These are phyloP conservation scores for Cyclocybe aegerita DNA, from an alignment of 768 basidiomycete genomes.

Conservation along the genomic window DNA sequence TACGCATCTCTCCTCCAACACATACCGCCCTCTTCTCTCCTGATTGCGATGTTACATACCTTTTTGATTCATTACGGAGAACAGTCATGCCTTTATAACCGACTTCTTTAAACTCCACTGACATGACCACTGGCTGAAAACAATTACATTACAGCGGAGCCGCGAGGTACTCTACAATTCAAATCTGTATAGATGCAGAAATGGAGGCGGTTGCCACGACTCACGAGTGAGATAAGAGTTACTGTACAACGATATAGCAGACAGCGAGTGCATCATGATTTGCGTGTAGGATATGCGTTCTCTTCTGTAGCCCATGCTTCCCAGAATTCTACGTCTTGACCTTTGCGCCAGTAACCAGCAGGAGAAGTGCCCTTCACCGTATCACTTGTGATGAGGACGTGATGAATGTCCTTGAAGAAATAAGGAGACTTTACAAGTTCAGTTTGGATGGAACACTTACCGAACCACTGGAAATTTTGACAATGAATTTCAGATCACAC, in stretches of 20 bases:
- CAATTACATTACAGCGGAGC: conserved; percentile 11
- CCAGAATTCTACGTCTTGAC: conserved; percentile 69
- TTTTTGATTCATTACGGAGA: conserved; percentile 17
- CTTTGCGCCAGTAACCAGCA: conserved; percentile 75
- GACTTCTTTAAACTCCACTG: too few species aligned
- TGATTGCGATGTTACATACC: not conserved
- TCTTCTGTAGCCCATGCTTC: conserved; percentile 77
- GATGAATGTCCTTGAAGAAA: conserved; percentile 59
- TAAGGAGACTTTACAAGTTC: not conserved
- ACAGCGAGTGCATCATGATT: not conserved
- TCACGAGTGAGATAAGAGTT: not conserved
- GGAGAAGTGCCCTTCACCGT: conserved; percentile 63
- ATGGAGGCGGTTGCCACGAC: conserved; percentile 5
- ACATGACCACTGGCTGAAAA: not conserved
- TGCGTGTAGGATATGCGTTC: conserved; percentile 20
- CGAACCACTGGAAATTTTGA: conserved; percentile 50
- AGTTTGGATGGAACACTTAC: conserved; percentile 36
- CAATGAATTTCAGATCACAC: not conserved
- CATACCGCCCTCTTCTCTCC: not conserved
- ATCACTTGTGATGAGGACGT: conserved; percentile 78
- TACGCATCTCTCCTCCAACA: not conserved
- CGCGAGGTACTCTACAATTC: conserved; percentile 12
- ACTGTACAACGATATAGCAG: not conserved
- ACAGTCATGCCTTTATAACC: not conserved
- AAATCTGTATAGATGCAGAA: conserved; percentile 11